Percentiles rank a stretch among this genome's conserved stretches.
phyloP scores from a whole-genome alignment of 306 rosid species.

The Cucumis hystrix region DNA sequence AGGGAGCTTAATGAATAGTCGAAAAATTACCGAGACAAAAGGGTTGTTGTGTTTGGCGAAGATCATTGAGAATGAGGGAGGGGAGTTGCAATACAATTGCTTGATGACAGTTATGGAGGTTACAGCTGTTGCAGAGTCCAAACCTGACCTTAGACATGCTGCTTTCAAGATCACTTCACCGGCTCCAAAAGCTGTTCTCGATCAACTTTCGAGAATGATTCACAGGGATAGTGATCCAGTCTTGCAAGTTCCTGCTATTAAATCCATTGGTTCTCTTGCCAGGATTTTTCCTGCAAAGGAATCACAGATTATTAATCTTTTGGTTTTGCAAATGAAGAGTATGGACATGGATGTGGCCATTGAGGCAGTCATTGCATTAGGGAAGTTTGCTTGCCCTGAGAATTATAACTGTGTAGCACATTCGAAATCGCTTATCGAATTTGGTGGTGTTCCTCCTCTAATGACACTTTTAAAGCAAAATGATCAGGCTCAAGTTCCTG shows the following conservation, averaged over 20 bases:
- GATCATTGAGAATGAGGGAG: slow-evolving; percentile 49
- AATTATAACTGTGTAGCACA: slow-evolving; percentile 58
- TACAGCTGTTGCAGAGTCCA: slow-evolving; percentile 47
- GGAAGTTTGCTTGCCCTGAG: slow-evolving; percentile 51
- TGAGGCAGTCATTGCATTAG: slow-evolving; percentile 56
- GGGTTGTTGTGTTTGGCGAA: slow-evolving; percentile 84
- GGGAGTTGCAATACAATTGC: slow-evolving; percentile 53
- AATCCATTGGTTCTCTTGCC: slow-evolving; percentile 67
- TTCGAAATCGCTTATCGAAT: slow-evolving; percentile 64
- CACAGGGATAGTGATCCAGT: slow-evolving; percentile 20
- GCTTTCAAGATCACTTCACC: slow-evolving; percentile 66
- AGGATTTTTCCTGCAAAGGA: slow-evolving; percentile 69
- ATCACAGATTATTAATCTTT: slow-evolving; percentile 51
- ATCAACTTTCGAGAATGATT: slow-evolving; percentile 62
- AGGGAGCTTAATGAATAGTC: slow-evolving; percentile 35
- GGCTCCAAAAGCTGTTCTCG: slow-evolving; percentile 56
- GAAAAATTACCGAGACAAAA: slow-evolving; percentile 64
- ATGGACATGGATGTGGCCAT: slow-evolving; percentile 41
- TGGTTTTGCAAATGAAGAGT: slow-evolving; percentile 53
- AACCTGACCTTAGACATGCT: slow-evolving; percentile 50
- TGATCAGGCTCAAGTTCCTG: slow-evolving; percentile 32
- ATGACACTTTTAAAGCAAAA: slow-evolving; percentile 36
- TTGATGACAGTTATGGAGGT: slow-evolving; percentile 82
- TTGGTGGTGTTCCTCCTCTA: slow-evolving; percentile 49
- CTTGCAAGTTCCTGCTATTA: slow-evolving; percentile 55